A percentile compares a stretch with the other conserved stretches of the same genome.
These are phyloP conservation scores for Viola odorata DNA, from an alignment of 345 rosid species.

Conservation along the genomic window DNA sequence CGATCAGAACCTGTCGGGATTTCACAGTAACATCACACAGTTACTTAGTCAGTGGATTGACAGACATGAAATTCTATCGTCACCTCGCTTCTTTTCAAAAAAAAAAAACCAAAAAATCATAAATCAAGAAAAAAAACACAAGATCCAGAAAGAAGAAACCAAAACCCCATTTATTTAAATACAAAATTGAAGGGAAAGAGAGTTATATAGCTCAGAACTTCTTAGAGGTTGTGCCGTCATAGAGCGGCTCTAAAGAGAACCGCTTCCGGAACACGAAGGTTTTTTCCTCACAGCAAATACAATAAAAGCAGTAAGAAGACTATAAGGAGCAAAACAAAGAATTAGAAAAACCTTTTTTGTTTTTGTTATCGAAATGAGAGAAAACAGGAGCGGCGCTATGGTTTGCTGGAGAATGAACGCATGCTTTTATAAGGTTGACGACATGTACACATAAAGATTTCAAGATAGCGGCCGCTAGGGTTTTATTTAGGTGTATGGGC, in stretches of 20 bases:
- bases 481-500: no score
- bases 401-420: no score
- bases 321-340: neutral
- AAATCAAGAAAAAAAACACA: no score
- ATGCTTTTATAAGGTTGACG: no score
- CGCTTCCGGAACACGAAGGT: constrained; percentile 32
- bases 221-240: constrained; percentile 60
- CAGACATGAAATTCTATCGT: constrained; percentile 45
- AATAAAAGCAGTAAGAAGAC: neutral
- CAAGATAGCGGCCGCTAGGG: no score
- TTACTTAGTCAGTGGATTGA: constrained; percentile 44
- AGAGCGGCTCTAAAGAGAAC: constrained; percentile 9
- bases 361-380: no score
- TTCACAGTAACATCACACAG: constrained; percentile 37
- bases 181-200: neutral
- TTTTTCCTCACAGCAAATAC: constrained; percentile 30
- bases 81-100: constrained; percentile 29
- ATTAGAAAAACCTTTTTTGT: neutral
- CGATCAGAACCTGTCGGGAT: constrained; percentile 64
- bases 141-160: neutral
- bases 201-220: constrained; percentile 46
- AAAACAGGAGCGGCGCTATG: neutral
- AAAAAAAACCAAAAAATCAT: neutral
- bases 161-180: neutral
- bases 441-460: no score